These are phyloP conservation scores for Pythium rhizo-oryzae DNA, from an alignment of 352 stramenopile genomes.

Conservation along the genomic window DNA sequence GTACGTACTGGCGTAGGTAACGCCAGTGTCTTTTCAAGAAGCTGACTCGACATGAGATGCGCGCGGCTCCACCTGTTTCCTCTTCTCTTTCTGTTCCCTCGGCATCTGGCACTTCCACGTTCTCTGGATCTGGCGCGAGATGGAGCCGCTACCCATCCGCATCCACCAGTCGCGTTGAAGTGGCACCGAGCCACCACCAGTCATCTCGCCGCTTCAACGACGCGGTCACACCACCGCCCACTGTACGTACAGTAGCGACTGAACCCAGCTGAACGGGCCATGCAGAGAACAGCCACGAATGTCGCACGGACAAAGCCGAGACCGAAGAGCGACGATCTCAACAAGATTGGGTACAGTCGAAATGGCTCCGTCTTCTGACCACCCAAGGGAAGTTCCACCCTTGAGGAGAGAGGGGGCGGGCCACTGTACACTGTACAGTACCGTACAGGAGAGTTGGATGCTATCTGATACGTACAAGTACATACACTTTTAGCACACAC, in stretches of 20 bases:
- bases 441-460: background rate
- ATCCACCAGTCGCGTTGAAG: conserved; percentile 19
- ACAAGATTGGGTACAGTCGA: conserved; percentile 1
- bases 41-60: conserved; percentile 19
- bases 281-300: background rate
- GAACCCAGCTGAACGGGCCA: background rate
- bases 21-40: conserved; percentile 16
- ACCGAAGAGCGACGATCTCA: background rate
- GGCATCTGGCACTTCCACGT: background rate
- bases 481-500: background rate
- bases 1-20: conserved; percentile 9
- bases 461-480: background rate
- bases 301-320: conserved; percentile 2
- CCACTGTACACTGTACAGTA: background rate
- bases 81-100: background rate
- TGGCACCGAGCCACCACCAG: conserved; percentile 14
- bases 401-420: background rate
- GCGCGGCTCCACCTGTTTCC: background rate
- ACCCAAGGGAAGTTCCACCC: background rate
- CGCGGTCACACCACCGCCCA: background rate
- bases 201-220: conserved; percentile 19
- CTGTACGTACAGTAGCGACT: background rate
- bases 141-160: background rate
- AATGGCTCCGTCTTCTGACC: conserved; percentile 6
- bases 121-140: conserved; percentile 1